Evolutionary conservation across 306 rosid species (phyloP).

Genomic region (Purshia tridentata): DNA sequence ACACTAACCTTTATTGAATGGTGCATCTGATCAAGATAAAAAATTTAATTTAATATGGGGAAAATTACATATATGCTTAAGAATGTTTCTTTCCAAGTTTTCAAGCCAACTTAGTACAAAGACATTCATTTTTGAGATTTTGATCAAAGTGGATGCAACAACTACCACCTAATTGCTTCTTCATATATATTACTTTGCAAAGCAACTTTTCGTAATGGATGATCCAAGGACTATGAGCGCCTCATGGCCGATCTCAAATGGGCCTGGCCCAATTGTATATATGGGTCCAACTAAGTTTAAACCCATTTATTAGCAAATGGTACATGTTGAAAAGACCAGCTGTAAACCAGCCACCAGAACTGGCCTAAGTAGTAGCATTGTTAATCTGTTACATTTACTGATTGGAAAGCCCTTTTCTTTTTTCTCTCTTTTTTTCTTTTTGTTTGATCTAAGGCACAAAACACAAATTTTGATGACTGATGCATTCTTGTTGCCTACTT

Average conservation of each 20-base stretch:
- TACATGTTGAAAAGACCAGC: background rate
- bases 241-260: no score
- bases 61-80: no score
- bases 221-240: background rate
- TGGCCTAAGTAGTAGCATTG: no score
- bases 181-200: background rate
- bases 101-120: conserved; percentile 45
- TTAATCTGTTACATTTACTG: no score
- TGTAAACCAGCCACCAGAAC: background rate
- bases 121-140: conserved; percentile 27
- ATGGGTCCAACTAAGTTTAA: background rate
- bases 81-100: conserved; percentile 27
- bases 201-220: no score
- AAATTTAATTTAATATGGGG: no score
- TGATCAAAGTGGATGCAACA: conserved; percentile 63
- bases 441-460: background rate
- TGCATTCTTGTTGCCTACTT: no score
- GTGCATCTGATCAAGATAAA: no score
- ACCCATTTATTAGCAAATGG: background rate
- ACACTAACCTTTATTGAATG: no score
- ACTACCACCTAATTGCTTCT: conserved; percentile 44
- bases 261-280: no score
- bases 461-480: no score
- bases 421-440: no score
- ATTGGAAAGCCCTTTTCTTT: background rate